Base-by-base conservation (phyloP, 306 rosid species). In the Acmispon strigosus region DNA sequence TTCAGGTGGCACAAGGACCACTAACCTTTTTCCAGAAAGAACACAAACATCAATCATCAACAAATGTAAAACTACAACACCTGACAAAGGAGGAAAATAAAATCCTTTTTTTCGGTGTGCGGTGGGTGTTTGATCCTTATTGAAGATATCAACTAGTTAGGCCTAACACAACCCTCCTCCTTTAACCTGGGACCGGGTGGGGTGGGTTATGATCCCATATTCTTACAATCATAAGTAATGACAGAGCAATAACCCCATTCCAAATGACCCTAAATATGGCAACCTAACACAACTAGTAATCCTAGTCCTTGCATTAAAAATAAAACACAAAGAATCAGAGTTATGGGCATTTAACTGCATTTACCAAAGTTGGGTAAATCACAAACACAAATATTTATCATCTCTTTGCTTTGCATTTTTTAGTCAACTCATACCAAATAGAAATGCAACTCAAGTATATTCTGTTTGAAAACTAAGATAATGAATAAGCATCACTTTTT, bases 401-500 rank as follows among this genome's bases (percentile, higher is more conserved):
- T n/a, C n/a, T n/a, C n/a, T n/a, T n/a, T n/a, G n/a, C n/a, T n/a
- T n/a, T n/a, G n/a, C n/a, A n/a, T n/a, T n/a, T n/a, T 27, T 27
- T 2, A 57, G 71, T 74, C 86, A 86, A 81, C 76, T 63, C 69
- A 36, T 65, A 47, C 70, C 52, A 76, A 41, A 29, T 17, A 18
- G 14, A 59, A 72, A 20, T n/a, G 56, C 56, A 56, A 49, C 52
- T 24, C 36, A 65, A 58, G 54, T 29, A 80, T 73, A 78, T 72
- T 52, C 77, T 74, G 52, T 17, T 60, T 18, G 4, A 75, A 44
- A 75, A 78, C 64, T 62, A 72, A 77, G 37, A 75, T 51, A 68
- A 72, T 63, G 72, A 81, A 45, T 39, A 37, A 58, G 77, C 55
- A 81, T 18, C 77, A 82, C 70, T 78, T 75, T 81, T 61, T 36